Conservation (phyloP, 345 rosid species). For the Murraya koenigii region DNA sequence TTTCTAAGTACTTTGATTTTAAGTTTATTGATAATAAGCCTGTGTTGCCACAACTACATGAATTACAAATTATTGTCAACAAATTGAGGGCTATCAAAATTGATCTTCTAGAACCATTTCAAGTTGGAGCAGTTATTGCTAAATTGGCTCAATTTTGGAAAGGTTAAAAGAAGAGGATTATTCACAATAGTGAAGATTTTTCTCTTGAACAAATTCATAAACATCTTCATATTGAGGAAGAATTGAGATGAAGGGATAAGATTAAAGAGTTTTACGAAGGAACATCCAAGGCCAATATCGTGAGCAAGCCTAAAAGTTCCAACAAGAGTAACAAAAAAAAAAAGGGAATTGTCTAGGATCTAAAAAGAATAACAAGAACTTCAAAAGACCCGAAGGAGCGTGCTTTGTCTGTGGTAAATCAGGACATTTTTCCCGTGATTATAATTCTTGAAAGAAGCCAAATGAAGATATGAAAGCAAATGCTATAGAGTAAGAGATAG, state of each 20-base stretch:
- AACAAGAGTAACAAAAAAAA: background rate
- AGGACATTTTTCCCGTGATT: background rate
- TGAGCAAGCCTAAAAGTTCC: background rate
- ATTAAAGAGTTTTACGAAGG: background rate
- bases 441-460: background rate
- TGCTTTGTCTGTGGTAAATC: background rate
- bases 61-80: background rate
- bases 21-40: background rate
- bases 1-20: background rate
- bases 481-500: background rate
- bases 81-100: background rate
- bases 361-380: no score
- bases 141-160: background rate
- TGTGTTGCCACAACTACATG: background rate
- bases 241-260: background rate
- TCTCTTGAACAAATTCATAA: background rate
- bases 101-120: background rate
- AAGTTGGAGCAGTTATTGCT: background rate
- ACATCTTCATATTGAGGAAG: background rate
- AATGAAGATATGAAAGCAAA: background rate
- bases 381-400: background rate
- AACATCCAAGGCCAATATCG: background rate
- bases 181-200: background rate
- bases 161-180: background rate
- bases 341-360: background rate